A percentile compares a stretch with the other conserved stretches of the same genome.
phyloP scores from a whole-genome alignment of 345 rosid species.

The Gossypium australe region DNA sequence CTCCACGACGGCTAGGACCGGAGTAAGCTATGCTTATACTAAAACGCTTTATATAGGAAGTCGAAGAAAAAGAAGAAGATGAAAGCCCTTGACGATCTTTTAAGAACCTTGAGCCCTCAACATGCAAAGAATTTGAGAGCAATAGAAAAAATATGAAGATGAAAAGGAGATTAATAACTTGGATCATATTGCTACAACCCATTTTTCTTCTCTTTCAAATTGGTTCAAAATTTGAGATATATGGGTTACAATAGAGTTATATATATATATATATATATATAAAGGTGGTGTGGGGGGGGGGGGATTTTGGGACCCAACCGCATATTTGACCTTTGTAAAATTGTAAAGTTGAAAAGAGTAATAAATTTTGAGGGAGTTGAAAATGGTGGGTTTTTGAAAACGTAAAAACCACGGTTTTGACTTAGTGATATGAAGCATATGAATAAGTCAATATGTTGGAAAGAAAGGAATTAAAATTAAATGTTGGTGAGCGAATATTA shows the following conservation, averaged over 20 bases:
- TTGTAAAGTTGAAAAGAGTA: background rate
- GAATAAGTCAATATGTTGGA: background rate
- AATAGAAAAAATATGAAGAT: background rate
- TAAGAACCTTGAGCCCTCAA: slow-evolving; percentile 2
- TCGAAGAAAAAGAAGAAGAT: background rate
- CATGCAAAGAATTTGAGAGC: background rate
- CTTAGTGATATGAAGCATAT: background rate
- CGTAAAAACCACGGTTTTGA: slow-evolving; percentile 8
- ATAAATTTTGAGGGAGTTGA: background rate
- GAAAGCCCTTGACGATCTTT: background rate
- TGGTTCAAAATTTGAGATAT: background rate
- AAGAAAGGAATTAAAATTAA: background rate
- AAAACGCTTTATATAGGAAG: background rate
- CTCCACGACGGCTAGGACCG: slow-evolving; percentile 4
- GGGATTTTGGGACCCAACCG: background rate
- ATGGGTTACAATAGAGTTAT: background rate
- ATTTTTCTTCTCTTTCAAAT: background rate
- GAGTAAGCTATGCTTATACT: slow-evolving; percentile 5
- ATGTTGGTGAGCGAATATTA: background rate
- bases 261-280: background rate
- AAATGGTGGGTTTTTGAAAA: background rate
- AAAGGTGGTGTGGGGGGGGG: background rate
- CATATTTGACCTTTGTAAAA: background rate
- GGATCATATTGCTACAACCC: background rate
- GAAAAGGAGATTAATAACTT: background rate